Evolutionary conservation across 2,329 filamentous ascomycete species (phyloP).

Genomic region (Acephala macrosclerotiorum): DNA sequence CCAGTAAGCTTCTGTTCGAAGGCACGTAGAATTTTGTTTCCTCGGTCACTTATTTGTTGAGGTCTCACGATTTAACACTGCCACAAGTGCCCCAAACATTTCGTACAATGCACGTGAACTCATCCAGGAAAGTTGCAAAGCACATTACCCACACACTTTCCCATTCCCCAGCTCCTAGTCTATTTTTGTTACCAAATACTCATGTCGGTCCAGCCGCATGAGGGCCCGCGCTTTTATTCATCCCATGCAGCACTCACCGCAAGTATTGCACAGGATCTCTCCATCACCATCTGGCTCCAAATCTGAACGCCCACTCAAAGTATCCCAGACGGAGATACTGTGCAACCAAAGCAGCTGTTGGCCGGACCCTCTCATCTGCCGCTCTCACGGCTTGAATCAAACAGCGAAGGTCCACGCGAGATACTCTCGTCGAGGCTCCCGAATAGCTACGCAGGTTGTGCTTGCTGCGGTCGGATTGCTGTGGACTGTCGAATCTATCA

Average conservation of each 20-base stretch:
- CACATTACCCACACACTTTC: too few species aligned
- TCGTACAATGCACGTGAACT: neutral
- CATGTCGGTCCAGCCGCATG: neutral
- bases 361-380: neutral
- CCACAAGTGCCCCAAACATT: neutral
- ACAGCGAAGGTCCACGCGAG: neutral
- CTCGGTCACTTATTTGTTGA: neutral
- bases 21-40: too few species aligned
- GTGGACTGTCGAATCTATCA: neutral
- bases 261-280: neutral
- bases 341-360: neutral
- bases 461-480: neutral
- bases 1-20: neutral
- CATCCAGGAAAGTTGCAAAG: too few species aligned
- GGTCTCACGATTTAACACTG: neutral
- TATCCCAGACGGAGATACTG: neutral
- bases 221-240: neutral
- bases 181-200: neutral
- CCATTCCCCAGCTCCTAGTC: too few species aligned
- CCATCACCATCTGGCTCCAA: neutral
- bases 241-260: neutral
- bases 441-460: neutral
- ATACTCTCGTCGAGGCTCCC: neutral
- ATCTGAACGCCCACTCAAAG: neutral
- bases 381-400: neutral